Evolutionary conservation across 2,329 filamentous ascomycete species (phyloP), one percentile per base, ranked within the genome.

Genomic region (Fusarium poae): DNA sequence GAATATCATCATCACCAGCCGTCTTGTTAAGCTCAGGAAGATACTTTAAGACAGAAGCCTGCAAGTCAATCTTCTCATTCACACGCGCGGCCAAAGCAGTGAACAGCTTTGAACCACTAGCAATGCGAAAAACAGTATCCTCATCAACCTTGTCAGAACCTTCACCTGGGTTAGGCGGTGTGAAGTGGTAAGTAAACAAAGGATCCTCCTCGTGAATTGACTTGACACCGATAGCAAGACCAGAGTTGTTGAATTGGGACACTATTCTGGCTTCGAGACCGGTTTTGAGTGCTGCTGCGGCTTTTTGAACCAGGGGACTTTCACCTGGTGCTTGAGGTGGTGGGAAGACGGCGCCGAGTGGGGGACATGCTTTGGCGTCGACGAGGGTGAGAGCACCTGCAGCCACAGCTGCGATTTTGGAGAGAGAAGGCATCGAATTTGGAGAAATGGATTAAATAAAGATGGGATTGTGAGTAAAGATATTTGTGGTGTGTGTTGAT

Each of bases 21-120:
- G 70, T 67, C 7, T 74, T 64, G 39, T 58, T 73, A 42, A 80
- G 69, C 48, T 80, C 77, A 0, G 84, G 82, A 8, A 85, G 72
- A 53, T 83, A 83, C 35, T 83, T 79, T 2, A 82, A 78, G 7
- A 87, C 76, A 1, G 81, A 81, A 45, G 80, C 80, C 3, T 84
- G 77, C 74, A 79, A 50, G 16, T 77, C 72, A 15, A 81, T 72
- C 4, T 74, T 69, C 1, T 62, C 63, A 16, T 69, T 72, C 52
- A 77, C 72, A 5, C 80, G 68, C 2, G 75, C 68, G 2, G 77
- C 74, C 13, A 83, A 68, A 1, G 72, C 73, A 0, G 78, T 74
- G 8, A 80, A 65, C 4, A 80, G 51, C 60, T 80, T 81, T 0
- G 78, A 77, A 2, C 77, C 70, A 55, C 77, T 80, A 0, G 77